Evolutionary conservation across 441 rosid genomes (phyloP).

Genomic region (Pelargonium cotyledonis): DNA sequence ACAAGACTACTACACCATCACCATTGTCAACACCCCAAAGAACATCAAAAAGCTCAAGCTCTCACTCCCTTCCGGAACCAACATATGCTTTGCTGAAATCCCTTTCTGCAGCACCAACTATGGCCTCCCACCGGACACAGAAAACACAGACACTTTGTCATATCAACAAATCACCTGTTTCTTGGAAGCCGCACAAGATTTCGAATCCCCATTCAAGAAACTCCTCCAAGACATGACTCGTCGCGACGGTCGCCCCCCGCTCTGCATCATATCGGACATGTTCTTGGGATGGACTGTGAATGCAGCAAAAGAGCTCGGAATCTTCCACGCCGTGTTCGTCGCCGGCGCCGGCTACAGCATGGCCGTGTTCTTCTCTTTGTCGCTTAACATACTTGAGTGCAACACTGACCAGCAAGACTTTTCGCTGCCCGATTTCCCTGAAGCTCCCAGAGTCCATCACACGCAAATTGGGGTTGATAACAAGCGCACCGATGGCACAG

Average conservation of each 20-base stretch:
- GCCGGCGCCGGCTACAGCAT: constrained; percentile 15
- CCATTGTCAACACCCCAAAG: constrained; percentile 22
- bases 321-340: constrained; percentile 12
- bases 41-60: constrained; percentile 18
- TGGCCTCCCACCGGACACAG: constrained; percentile 10
- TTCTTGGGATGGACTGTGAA: constrained; percentile 24
- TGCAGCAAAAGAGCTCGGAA: constrained; percentile 20
- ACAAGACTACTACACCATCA: constrained; percentile 10
- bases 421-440: constrained; percentile 21
- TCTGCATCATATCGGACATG: constrained; percentile 17
- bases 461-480: constrained; percentile 14
- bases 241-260: constrained; percentile 6
- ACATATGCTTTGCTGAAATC: constrained; percentile 14
- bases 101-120: constrained; percentile 12
- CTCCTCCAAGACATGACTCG: constrained; percentile 10
- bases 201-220: constrained; percentile 15
- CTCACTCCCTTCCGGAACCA: constrained; percentile 9
- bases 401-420: constrained; percentile 9
- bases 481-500: neutral
- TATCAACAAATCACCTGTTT: neutral
- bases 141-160: constrained; percentile 13
- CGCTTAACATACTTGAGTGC: constrained; percentile 1
- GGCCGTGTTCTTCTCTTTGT: constrained; percentile 16
- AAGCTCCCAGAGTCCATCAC: constrained; percentile 8
- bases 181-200: constrained; percentile 10